Evolutionary conservation across 768 basidiomycete species (phyloP), one percentile per base, ranked within the genome.

Genomic region (Atractiella rhizophila): DNA sequence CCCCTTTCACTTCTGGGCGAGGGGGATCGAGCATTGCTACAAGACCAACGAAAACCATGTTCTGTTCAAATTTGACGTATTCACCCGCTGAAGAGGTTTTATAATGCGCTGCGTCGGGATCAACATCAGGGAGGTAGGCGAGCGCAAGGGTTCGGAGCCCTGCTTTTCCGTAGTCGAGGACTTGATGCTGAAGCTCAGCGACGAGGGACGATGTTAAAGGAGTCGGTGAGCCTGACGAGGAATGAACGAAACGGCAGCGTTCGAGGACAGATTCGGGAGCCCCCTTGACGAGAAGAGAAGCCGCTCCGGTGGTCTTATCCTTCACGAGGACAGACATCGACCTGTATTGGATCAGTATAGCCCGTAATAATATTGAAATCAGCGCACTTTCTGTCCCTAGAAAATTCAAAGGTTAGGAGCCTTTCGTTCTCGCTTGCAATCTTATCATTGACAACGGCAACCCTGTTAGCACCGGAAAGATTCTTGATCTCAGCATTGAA

Each of bases 1-100:
- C 86, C 27, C 59, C 65, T 25, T 68, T 67, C 29, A 85, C 91
- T 61, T 94, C 88, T 4, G 88, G 86, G 23, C 88, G 76, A 5
- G 88, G 88, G 18, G 88, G 88, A 55, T 98, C 88, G 31, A 88
- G 69, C 91, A 98, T 98, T 42, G 81, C 88, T 44, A 88, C 82
- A 35, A 98, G 65, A 12, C 83, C 86, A 43, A 88, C 85, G 58
- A 98, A 96, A 4, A 77, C 79, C 43, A 98, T 67, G 51, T 83
- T 67, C 55, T 72, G 73, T 60, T 98, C 88, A 55, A 98, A 98
- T 26, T 74, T 73, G 30, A 73, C 62, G 56, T 91, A 98, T 50
- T 88, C 79, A 41, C 67, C 67, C 4, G 74, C 64, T 54, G 70
- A 73, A 45, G 82, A 68, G 3, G 76, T 75, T 33, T 69, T 68